Conservation (phyloP, 495 filamentous ascomycete genomes). For the Daldinia concentrica region DNA sequence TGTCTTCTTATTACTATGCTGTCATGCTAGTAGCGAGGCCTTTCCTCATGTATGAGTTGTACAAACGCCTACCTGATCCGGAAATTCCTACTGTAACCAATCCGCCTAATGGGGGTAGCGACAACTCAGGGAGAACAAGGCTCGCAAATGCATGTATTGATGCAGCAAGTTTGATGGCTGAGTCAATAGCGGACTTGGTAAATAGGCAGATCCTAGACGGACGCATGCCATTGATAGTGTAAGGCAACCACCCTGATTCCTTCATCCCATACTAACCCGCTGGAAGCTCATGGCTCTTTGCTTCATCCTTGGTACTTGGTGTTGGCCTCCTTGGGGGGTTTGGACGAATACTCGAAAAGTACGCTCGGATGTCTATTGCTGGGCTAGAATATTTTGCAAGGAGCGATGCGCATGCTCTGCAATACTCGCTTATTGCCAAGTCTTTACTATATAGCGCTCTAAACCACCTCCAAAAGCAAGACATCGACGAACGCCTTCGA, state of each 20-base stretch:
- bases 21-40: conserved; percentile 58
- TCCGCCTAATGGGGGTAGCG: conserved; percentile 4
- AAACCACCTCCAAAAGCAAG: conserved; percentile 51
- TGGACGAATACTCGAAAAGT: conserved; percentile 57
- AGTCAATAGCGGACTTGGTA: conserved; percentile 50
- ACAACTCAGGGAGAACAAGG: conserved; percentile 47
- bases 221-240: conserved; percentile 56
- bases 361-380: conserved; percentile 50
- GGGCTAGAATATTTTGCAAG: conserved; percentile 55
- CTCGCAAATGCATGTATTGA: conserved; percentile 60
- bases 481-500: conserved; percentile 50
- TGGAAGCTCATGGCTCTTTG: conserved; percentile 57
- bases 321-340: conserved; percentile 56
- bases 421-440: conserved; percentile 58
- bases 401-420: conserved; percentile 53
- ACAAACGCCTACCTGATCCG: conserved; percentile 48
- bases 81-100: conserved; percentile 11
- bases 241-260: conserved; percentile 27
- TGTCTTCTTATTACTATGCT: conserved; percentile 57
- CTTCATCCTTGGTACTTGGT: conserved; percentile 57
- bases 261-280: not conserved
- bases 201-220: conserved; percentile 44
- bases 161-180: conserved; percentile 57
- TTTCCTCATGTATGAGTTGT: conserved; percentile 59
- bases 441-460: conserved; percentile 53